These are phyloP conservation scores for Arachis stenosperma DNA, from an alignment of 306 rosid genomes.

Conservation along the genomic window DNA sequence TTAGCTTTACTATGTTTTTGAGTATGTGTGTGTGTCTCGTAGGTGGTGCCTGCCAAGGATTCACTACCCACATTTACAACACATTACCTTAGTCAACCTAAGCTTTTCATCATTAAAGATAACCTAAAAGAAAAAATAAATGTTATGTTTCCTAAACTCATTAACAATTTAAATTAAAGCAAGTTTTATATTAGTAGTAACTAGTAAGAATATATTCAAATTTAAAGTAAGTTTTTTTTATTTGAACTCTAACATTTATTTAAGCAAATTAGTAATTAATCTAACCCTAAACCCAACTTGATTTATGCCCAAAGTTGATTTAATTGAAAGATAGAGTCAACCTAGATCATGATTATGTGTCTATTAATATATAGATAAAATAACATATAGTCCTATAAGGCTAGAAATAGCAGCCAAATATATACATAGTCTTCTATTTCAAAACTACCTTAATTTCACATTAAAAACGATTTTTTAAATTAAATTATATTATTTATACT, in stretches of 20 bases:
- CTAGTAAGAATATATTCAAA: slow-evolving; percentile 10
- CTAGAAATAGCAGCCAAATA: not conserved
- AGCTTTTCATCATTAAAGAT: slow-evolving; percentile 45
- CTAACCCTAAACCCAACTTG: not conserved
- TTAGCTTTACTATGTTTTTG: slow-evolving; percentile 38
- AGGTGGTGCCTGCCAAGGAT: slow-evolving; percentile 43
- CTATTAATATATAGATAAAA: not conserved
- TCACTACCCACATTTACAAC: slow-evolving; percentile 45
- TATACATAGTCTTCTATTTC: not conserved
- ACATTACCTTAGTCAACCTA: slow-evolving; percentile 48
- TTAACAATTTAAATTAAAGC: slow-evolving; percentile 20
- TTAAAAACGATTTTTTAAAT: no score
- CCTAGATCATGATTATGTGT: slow-evolving; percentile 15
- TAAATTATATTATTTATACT: no score
- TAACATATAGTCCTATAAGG: not conserved
- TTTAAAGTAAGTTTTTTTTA: no score
- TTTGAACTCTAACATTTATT: no score
- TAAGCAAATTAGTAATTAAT: no score
- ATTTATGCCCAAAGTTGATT: not conserved
- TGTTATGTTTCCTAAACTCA: slow-evolving; percentile 24
- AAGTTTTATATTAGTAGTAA: no score
- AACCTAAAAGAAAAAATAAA: slow-evolving; percentile 30
- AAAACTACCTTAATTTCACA: not conserved
- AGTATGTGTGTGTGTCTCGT: slow-evolving; percentile 37
- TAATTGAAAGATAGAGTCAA: slow-evolving; percentile 31